Evolutionary conservation across 768 basidiomycete species (phyloP), one percentile per base, ranked within the genome.

Genomic region (Dentipellis sp.): DNA sequence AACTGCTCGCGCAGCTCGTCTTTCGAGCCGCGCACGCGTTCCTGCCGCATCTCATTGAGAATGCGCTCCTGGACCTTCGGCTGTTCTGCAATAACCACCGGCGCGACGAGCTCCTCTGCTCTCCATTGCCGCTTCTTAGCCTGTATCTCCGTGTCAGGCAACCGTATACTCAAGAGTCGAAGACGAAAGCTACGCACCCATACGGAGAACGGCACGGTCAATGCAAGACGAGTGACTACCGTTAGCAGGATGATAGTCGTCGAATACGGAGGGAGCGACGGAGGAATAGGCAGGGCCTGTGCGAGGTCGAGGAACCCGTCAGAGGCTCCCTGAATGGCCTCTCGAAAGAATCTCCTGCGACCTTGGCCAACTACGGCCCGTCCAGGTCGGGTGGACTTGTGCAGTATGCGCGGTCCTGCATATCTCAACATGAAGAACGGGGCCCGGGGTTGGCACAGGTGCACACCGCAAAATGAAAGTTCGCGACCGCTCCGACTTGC

Each of bases 221-320:
- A 60, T 1, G 74, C 74, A 29, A 84, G 70, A 63, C 90, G 82
- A 40, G 80, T 75, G 12, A 77, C 65, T 39, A 88, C 65, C 2
- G 89, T 84, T 55, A 82, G 74, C 3, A 90, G 64, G 52, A 91
- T 83, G 57, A 92, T 89, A 2, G 88, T 83, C 1, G 82, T 78
- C 6, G 90, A 79, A 69, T 91, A 91, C 0, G 82, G 69, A 0
- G 90, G 88, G 59, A 82, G 74, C 10, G 76, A 78, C 0, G 82
- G 74, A 21, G 90, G 87, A 60, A 81, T 73, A 1, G 89, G 89
- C n/a, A 91, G 71, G 3, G 86, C 87, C 38, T 81, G 65, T 21
- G 89, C 84, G 50, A 91, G 71, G 74, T 91, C 89, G 12, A 91
- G 74, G 64, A 91, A 90, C 10, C 80, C 83, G 64, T 89, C 75